A percentile compares a stretch with the other conserved stretches of the same genome.
phyloP scores from a whole-genome alignment of 208 protist species.

The Leishmania guyanensis region DNA sequence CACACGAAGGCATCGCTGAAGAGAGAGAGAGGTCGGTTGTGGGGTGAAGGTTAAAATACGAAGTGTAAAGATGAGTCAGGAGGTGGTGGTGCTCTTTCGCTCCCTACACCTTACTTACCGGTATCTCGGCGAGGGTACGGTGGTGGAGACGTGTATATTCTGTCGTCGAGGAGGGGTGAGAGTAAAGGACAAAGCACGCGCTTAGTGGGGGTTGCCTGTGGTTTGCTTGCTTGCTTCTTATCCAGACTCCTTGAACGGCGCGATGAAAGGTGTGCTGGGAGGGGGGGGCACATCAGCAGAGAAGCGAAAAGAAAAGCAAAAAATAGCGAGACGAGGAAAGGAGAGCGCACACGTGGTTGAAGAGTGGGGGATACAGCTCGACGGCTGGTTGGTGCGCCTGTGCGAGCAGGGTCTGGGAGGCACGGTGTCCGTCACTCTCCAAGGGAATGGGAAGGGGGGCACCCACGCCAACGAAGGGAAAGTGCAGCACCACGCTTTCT shows the following conservation, averaged over 20 bases:
- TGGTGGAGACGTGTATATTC: neutral
- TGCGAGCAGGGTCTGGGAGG: neutral
- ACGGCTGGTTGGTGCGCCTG: neutral
- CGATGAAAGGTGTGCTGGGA: neutral
- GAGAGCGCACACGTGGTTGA: neutral
- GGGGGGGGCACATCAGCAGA: neutral
- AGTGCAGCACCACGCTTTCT: neutral
- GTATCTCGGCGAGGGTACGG: neutral
- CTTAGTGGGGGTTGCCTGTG: neutral
- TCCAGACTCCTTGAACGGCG: neutral
- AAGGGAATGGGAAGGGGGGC: neutral
- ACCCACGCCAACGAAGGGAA: neutral
- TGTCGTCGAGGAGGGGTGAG: constrained; percentile 7
- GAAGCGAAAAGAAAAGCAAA: constrained; percentile 2
- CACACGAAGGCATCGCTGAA: constrained; percentile 4
- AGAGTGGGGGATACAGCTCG: neutral
- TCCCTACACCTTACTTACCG: neutral
- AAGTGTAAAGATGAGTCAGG: neutral
- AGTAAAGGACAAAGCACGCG: neutral
- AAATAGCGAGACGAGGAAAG: neutral
- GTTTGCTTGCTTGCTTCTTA: neutral
- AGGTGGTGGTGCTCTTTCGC: neutral
- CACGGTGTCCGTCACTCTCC: neutral
- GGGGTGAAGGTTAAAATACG: neutral
- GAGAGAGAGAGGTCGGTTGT: neutral